Conservation (phyloP, 306 rosid genomes). For the Gleditsia sinensis region DNA sequence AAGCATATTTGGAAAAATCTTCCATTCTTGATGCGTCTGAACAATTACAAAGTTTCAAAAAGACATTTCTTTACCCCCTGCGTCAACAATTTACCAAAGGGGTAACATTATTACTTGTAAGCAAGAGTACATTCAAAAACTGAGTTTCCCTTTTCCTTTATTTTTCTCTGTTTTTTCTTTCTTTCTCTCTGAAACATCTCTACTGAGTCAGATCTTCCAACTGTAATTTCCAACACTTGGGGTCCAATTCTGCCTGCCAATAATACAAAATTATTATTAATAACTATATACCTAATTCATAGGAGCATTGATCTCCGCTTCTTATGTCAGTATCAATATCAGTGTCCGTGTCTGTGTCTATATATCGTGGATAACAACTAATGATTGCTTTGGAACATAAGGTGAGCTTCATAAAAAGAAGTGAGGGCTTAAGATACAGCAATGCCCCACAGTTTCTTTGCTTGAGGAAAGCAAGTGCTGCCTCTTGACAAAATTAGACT, state of each 20-base stretch:
- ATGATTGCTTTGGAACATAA: neutral
- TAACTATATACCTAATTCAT: neutral
- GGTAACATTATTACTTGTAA: neutral
- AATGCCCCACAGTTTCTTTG: neutral
- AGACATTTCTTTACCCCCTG: neutral
- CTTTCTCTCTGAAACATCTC: too few relatives aligned
- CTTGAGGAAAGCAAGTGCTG: neutral
- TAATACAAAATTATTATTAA: conserved; percentile 10
- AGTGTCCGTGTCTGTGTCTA: too few relatives aligned
- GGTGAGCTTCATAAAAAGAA: neutral
- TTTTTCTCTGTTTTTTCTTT: too few relatives aligned
- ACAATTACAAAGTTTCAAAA: neutral
- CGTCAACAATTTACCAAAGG: neutral
- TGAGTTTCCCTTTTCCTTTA: neutral
- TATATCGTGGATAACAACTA: too few relatives aligned
- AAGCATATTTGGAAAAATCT: neutral
- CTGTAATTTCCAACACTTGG: conserved; percentile 63
- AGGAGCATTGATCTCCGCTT: neutral
- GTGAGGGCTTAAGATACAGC: too few relatives aligned
- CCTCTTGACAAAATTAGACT: neutral
- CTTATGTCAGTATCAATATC: neutral
- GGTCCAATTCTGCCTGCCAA: conserved; percentile 67
- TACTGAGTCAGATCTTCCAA: conserved; percentile 48
- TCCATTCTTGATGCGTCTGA: neutral
- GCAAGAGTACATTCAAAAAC: too few relatives aligned